Conservation (phyloP, 2,329 filamentous ascomycete species). For the Chaetomium sp. region DNA sequence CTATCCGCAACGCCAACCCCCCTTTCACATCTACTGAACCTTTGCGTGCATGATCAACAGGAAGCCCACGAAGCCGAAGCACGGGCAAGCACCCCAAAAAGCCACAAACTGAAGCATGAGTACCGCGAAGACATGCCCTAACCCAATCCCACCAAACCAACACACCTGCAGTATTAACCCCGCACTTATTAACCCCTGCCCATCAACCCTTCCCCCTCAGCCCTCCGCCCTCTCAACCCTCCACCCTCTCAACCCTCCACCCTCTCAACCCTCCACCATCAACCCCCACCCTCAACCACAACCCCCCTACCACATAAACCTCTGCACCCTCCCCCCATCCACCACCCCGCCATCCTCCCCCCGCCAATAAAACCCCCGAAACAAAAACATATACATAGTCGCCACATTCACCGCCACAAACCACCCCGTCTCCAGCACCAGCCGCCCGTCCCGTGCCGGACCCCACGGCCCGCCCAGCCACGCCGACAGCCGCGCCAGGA, state of each 20-base stretch:
- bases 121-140: not conserved
- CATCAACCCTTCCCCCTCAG: not conserved
- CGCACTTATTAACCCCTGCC: not conserved
- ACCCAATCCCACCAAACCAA: not conserved
- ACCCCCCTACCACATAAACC: conserved; percentile 73
- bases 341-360: conserved; percentile 53
- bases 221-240: conserved; percentile 59
- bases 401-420: conserved; percentile 64
- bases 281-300: too few relatives aligned
- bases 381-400: conserved; percentile 73
- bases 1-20: not conserved
- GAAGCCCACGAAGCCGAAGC: not conserved
- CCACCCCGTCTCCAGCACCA: conserved; percentile 67
- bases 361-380: conserved; percentile 67
- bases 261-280: too few relatives aligned
- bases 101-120: too few relatives aligned
- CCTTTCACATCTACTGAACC: not conserved
- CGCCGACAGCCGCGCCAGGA: not conserved
- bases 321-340: conserved; percentile 62
- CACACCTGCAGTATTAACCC: too few relatives aligned
- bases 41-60: not conserved
- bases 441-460: conserved; percentile 44
- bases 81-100: not conserved
- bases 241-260: not conserved
- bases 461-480: conserved; percentile 31